Evolutionary conservation across 345 rosid species (phyloP).

Genomic region (Populus pruinosa): DNA sequence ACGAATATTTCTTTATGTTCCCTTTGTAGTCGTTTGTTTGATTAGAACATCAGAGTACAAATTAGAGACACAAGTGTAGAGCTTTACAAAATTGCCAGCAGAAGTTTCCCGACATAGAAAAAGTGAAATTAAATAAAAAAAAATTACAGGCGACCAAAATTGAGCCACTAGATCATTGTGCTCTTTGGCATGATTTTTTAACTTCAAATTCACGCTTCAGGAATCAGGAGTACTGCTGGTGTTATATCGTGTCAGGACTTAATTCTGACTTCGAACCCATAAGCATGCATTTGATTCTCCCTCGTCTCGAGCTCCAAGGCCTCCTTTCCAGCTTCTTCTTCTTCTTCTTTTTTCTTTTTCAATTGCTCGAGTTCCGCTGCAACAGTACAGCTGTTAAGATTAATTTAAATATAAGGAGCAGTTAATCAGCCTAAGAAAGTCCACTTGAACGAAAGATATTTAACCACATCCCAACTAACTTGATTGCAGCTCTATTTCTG

Average conservation of each 20-base stretch:
- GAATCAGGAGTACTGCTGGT: not conserved
- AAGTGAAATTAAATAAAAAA: not conserved
- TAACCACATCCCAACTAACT: not conserved
- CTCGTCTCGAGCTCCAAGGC: not conserved
- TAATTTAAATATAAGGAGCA: slow-evolving; percentile 11
- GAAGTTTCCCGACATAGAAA: slow-evolving; percentile 9
- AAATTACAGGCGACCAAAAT: slow-evolving; percentile 9
- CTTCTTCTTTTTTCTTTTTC: no score
- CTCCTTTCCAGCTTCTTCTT: not conserved
- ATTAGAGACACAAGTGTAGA: not conserved
- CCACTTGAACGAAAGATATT: slow-evolving; percentile 7
- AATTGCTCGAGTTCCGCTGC: no score
- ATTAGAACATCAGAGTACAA: not conserved
- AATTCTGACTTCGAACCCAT: no score
- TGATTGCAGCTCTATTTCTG: not conserved
- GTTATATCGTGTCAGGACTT: slow-evolving; percentile 2
- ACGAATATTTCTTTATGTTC: no score
- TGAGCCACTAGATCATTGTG: slow-evolving; percentile 30
- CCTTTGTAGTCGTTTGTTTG: not conserved
- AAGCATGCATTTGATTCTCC: no score
- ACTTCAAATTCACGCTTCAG: slow-evolving; percentile 23
- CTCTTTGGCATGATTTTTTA: slow-evolving; percentile 17
- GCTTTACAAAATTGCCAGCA: not conserved
- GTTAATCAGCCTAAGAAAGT: slow-evolving; percentile 21
- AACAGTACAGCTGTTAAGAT: not conserved